These are phyloP conservation scores for Taphrina communis DNA, from an alignment of 1,139 yeast species.

Conservation along the genomic window DNA sequence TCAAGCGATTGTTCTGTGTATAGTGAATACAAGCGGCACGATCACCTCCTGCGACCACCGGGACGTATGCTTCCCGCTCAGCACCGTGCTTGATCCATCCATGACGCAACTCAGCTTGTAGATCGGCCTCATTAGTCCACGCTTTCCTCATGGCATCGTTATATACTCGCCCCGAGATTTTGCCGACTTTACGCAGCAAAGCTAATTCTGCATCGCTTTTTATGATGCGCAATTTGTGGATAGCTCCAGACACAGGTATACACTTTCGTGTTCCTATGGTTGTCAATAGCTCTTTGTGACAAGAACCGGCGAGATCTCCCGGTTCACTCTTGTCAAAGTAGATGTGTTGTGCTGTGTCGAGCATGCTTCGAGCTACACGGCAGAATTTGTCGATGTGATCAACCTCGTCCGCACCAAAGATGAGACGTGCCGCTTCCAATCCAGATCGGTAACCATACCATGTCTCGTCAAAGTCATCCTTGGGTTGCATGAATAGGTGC, in stretches of 20 bases:
- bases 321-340: constrained; percentile 56
- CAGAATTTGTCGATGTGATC: constrained; percentile 15
- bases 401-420: constrained; percentile 82
- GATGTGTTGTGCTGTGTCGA: constrained; percentile 59
- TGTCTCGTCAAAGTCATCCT: constrained; percentile 72
- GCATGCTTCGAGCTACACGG: constrained; percentile 54
- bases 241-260: constrained; percentile 57
- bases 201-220: constrained; percentile 78
- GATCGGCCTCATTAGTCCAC: constrained; percentile 75
- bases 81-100: constrained; percentile 66
- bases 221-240: constrained; percentile 67
- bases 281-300: constrained; percentile 31
- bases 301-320: constrained; percentile 31
- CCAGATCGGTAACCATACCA: constrained; percentile 98
- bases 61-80: constrained; percentile 85
- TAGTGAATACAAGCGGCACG: constrained; percentile 71
- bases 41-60: constrained; percentile 92
- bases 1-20: constrained; percentile 80
- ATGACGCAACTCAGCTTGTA: constrained; percentile 79
- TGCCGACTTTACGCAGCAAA: constrained; percentile 81
- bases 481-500: constrained; percentile 87
- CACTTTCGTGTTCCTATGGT: constrained; percentile 50
- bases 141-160: constrained; percentile 72
- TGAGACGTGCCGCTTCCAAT: constrained; percentile 74
- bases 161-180: constrained; percentile 79